Evolutionary conservation across 1,139 yeast genomes (phyloP).

Genomic region (Diutina ranongensis): DNA sequence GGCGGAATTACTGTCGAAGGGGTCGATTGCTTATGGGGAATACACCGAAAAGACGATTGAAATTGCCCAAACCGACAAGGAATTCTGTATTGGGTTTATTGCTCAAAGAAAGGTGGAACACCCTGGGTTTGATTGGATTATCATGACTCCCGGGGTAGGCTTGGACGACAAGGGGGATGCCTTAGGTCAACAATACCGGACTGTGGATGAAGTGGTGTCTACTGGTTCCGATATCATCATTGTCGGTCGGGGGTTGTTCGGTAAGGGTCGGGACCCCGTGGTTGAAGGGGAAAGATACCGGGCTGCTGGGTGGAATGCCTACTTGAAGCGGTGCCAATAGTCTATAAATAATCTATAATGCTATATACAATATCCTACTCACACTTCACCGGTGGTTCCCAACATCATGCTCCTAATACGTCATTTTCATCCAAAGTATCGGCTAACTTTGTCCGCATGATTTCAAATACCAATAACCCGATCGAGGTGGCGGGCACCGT

Average conservation of each 20-base stretch:
- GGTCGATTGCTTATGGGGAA: conserved; percentile 85
- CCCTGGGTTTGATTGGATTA: conserved; percentile 86
- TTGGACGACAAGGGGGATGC: conserved; percentile 95
- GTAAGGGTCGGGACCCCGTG: conserved; percentile 87
- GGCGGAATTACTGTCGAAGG: conserved; percentile 90
- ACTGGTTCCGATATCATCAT: conserved; percentile 89
- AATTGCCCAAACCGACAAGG: conserved; percentile 77
- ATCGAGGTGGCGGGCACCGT: conserved; percentile 82
- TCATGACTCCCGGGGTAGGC: conserved; percentile 98
- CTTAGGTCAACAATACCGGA: conserved; percentile 92
- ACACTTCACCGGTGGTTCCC: too few species aligned
- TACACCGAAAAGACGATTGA: conserved; percentile 82
- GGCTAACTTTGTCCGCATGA: conserved; percentile 46
- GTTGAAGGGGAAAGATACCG: conserved; percentile 83
- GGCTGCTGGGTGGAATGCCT: conserved; percentile 92
- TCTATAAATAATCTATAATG: background rate
- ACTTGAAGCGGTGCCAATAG: conserved; percentile 15
- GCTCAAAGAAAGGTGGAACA: conserved; percentile 89
- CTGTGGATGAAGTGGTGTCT: conserved; percentile 72
- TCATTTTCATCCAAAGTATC: conserved; percentile 16
- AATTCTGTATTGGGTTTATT: conserved; percentile 91
- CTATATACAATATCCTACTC: background rate
- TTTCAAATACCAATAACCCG: conserved; percentile 76
- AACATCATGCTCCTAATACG: background rate
- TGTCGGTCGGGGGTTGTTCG: conserved; percentile 94